phyloP scores from a whole-genome alignment of 2,329 filamentous ascomycete species.

The Arthrobotrys megalospora region DNA sequence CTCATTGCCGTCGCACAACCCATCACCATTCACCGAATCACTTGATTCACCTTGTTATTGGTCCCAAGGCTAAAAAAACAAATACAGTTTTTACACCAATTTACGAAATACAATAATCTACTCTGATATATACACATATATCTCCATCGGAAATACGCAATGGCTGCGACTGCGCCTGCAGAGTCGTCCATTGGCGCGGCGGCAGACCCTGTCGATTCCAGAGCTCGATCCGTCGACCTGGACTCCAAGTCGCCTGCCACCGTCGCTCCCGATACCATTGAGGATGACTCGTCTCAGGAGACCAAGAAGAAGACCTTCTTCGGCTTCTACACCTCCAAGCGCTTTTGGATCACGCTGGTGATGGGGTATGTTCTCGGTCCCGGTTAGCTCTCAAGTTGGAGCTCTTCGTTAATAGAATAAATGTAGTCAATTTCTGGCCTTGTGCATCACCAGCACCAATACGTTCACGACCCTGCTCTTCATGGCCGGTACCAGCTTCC shows the following conservation, averaged over 20 bases:
- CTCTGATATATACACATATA: neutral
- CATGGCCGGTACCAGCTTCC: constrained; percentile 80
- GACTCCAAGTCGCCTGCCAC: constrained; percentile 38
- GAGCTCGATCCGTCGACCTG: neutral
- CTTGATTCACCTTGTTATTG: constrained; percentile 62
- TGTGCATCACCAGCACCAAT: constrained; percentile 93
- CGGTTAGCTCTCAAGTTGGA: neutral
- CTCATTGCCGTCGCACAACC: constrained; percentile 19
- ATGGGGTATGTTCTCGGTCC: constrained; percentile 74
- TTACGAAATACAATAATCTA: too few relatives aligned
- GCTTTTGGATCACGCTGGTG: constrained; percentile 88
- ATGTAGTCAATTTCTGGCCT: constrained; percentile 80
- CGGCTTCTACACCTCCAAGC: constrained; percentile 82
- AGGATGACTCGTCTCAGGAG: constrained; percentile 53
- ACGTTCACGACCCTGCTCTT: constrained; percentile 86
- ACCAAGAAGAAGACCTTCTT: constrained; percentile 66
- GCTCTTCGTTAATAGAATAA: constrained; percentile 47
- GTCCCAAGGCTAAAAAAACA: constrained; percentile 62
- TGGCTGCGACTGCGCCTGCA: constrained; percentile 7
- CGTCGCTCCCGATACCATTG: constrained; percentile 17
- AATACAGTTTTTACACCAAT: constrained; percentile 40
- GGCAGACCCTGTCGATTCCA: constrained; percentile 2
- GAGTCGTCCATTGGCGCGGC: constrained; percentile 22
- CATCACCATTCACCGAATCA: constrained; percentile 54
- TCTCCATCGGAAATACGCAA: constrained; percentile 1